Conservation (phyloP, 805 yeast genomes). For the Saturnispora serradocipensis region DNA sequence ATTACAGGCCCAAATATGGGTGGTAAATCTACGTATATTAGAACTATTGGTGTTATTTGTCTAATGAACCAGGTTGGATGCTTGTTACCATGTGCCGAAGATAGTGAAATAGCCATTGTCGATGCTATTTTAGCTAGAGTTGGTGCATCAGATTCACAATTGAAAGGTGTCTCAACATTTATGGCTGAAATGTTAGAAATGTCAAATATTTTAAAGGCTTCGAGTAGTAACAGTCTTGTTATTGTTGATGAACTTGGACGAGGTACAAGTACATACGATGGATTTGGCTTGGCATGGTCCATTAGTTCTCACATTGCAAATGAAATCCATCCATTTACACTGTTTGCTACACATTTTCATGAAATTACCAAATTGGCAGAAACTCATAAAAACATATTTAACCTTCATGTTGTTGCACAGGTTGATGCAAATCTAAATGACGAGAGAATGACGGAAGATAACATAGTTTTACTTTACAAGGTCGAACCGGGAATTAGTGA, state of each 20-base stretch:
- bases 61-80: conserved; percentile 86
- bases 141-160: conserved; percentile 98
- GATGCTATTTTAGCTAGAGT: conserved; percentile 93
- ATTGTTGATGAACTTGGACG: conserved; percentile 94
- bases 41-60: conserved; percentile 83
- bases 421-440: conserved; percentile 40
- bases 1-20: conserved; percentile 98
- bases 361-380: conserved; percentile 79
- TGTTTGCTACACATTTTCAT: conserved; percentile 97
- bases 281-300: conserved; percentile 97
- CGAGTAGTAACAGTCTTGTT: conserved; percentile 69
- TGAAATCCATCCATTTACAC: conserved; percentile 63
- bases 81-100: conserved; percentile 66
- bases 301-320: conserved; percentile 78
- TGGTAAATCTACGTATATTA: conserved; percentile 87
- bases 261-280: conserved; percentile 92
- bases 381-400: conserved; percentile 53
- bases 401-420: conserved; percentile 90
- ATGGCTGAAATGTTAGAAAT: conserved; percentile 97
- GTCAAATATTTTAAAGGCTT: conserved; percentile 73
- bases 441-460: conserved; percentile 35
- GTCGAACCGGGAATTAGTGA: conserved; percentile 97
- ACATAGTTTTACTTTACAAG: conserved; percentile 80
- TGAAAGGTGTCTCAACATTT: conserved; percentile 93
- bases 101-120: conserved; percentile 72